Conservation (phyloP, 148 eudicot genomes). For the Rhododendron simsii region DNA sequence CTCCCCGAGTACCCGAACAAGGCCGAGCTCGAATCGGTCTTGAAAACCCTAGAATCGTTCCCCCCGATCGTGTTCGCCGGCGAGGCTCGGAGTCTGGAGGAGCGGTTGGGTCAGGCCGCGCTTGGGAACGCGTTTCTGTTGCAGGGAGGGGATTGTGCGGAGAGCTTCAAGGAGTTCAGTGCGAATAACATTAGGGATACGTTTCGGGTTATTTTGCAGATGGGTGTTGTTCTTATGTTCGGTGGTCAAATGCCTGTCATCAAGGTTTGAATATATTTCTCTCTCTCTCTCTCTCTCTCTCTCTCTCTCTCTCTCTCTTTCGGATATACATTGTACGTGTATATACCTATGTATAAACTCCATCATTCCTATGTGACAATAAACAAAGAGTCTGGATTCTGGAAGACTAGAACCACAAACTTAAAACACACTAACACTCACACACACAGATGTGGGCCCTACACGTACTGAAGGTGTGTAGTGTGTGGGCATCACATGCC, state of each 20-base stretch:
- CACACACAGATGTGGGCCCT: too few relatives aligned
- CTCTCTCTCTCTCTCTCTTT: too few relatives aligned
- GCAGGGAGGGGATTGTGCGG: conserved; percentile 83
- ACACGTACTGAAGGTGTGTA: too few relatives aligned
- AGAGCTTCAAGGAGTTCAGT: conserved; percentile 71
- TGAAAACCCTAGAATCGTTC: conserved; percentile 48
- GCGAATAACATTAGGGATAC: conserved; percentile 77
- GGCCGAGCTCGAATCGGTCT: conserved; percentile 36
- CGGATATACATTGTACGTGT: not conserved
- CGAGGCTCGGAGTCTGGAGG: conserved; percentile 61
- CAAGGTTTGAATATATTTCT: conserved; percentile 31
- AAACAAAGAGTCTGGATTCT: too few relatives aligned
- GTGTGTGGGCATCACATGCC: too few relatives aligned
- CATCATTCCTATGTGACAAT: not conserved
- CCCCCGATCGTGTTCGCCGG: conserved; percentile 77
- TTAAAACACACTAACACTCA: too few relatives aligned
- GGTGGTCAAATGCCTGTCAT: conserved; percentile 78
- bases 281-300: too few relatives aligned
- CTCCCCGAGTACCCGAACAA: conserved; percentile 57
- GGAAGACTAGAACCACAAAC: too few relatives aligned
- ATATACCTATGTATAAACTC: not conserved
- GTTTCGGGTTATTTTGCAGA: conserved; percentile 62
- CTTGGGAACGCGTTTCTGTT: conserved; percentile 57
- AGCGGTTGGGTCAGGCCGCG: conserved; percentile 59
- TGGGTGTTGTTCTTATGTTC: conserved; percentile 78